Evolutionary conservation across 306 rosid genomes (phyloP).

Genomic region (Vigna unguiculata): DNA sequence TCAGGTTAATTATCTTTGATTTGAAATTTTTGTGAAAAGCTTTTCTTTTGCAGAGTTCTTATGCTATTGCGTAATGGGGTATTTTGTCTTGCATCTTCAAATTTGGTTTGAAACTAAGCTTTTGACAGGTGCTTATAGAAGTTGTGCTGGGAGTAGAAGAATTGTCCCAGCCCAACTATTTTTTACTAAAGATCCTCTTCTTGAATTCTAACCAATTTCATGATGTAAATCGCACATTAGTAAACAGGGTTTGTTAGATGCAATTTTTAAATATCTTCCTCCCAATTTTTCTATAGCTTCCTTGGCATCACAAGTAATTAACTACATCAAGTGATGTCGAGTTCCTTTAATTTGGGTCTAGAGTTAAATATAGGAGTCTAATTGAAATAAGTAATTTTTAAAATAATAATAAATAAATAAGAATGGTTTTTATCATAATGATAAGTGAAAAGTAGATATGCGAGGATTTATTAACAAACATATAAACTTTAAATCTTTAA

Average conservation of each 20-base stretch:
- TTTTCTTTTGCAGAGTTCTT: not conserved
- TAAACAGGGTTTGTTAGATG: not conserved
- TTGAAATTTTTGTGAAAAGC: slow-evolving; percentile 33
- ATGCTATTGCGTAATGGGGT: not conserved
- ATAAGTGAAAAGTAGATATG: no score
- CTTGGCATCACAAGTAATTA: not conserved
- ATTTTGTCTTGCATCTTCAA: not conserved
- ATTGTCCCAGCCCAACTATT: not conserved
- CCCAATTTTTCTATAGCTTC: not conserved
- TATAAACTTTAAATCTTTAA: no score
- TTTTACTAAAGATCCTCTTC: not conserved
- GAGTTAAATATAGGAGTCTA: no score
- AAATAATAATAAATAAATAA: no score
- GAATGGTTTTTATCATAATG: no score
- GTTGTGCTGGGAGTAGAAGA: not conserved
- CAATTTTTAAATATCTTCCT: not conserved
- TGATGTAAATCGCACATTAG: not conserved
- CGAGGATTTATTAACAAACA: no score
- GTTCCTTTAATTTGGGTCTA: no score
- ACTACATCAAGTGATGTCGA: not conserved
- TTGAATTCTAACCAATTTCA: not conserved
- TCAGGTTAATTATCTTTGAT: slow-evolving; percentile 36
- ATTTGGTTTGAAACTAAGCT: slow-evolving; percentile 1
- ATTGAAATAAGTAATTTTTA: no score
- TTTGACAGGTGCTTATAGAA: not conserved